These are phyloP conservation scores for Gynandropsis gynandra DNA, from an alignment of 345 rosid species.

Conservation along the genomic window DNA sequence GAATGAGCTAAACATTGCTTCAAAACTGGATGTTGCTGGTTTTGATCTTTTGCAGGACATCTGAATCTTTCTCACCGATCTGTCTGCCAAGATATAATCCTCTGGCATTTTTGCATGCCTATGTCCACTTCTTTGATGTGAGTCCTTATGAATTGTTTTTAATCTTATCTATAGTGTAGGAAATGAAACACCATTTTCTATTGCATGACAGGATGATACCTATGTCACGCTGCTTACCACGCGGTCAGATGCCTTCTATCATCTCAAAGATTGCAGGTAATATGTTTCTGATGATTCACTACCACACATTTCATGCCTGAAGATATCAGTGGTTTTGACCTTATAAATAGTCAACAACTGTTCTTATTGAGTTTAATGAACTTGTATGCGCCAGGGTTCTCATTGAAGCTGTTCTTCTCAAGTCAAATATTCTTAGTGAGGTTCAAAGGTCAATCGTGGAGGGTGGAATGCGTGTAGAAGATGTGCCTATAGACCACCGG, in stretches of 20 bases:
- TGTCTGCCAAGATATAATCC: slow-evolving; percentile 98
- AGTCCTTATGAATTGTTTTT: slow-evolving; percentile 31
- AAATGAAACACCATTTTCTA: slow-evolving; percentile 6
- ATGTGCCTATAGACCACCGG: slow-evolving; percentile 55
- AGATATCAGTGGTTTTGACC: slow-evolving; percentile 2
- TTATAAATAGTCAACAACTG: not conserved
- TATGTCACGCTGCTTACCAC: slow-evolving; percentile 90
- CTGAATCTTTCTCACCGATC: slow-evolving; percentile 96
- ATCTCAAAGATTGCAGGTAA: slow-evolving; percentile 98
- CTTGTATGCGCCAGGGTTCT: slow-evolving; percentile 48
- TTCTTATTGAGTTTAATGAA: slow-evolving; percentile 4
- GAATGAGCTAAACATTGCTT: slow-evolving; percentile 1
- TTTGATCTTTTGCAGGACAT: slow-evolving; percentile 54
- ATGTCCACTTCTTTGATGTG: slow-evolving; percentile 92
- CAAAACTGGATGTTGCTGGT: slow-evolving; percentile 12
- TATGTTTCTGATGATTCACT: no score
- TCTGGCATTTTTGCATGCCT: slow-evolving; percentile 87
- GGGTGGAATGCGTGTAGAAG: slow-evolving; percentile 95
- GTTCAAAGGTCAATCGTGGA: slow-evolving; percentile 82
- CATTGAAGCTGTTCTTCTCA: slow-evolving; percentile 68
- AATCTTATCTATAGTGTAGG: slow-evolving; percentile 1
- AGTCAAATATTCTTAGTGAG: slow-evolving; percentile 80
- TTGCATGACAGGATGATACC: slow-evolving; percentile 67
- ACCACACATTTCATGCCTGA: not conserved
- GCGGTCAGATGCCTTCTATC: slow-evolving; percentile 90